Conservation (phyloP, 2,329 filamentous ascomycete genomes). For the Colletotrichum tropicale region DNA sequence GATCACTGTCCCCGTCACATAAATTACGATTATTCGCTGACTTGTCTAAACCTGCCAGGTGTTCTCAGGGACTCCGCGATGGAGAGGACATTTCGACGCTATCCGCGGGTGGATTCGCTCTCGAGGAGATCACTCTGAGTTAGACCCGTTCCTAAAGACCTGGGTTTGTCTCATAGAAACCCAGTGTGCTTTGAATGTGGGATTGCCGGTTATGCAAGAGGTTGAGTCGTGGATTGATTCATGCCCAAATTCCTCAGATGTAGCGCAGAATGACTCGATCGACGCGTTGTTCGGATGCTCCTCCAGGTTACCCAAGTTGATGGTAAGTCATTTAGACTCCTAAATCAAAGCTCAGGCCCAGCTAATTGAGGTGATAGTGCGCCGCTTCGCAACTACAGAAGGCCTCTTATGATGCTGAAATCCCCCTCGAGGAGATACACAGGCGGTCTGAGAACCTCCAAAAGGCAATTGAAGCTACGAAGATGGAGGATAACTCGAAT, state of each 20-base stretch:
- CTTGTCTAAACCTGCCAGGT: not conserved
- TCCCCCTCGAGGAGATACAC: not conserved
- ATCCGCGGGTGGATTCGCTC: not conserved
- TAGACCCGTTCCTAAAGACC: not conserved
- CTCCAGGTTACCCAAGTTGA: not conserved
- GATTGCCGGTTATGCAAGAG: not conserved
- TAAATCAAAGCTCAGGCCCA: not conserved
- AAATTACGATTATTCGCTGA: not conserved
- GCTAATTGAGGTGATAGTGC: not conserved
- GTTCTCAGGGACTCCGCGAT: not conserved
- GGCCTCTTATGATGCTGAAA: not conserved
- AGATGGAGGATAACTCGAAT: not conserved
- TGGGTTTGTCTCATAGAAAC: constrained; percentile 2
- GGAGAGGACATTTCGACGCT: not conserved
- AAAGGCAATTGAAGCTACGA: not conserved
- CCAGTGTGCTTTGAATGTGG: not conserved
- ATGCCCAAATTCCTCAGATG: not conserved
- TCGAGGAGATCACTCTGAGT: not conserved
- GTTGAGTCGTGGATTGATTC: not conserved
- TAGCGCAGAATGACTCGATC: not conserved
- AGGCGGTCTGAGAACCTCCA: not conserved
- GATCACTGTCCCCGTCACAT: not conserved
- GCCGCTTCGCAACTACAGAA: not conserved
- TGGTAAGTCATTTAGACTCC: not conserved
- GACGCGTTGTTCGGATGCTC: not conserved